Evolutionary conservation across 495 filamentous ascomycete species (phyloP), one percentile per base, ranked within the genome.

Genomic region (Penicillium turbatum): DNA sequence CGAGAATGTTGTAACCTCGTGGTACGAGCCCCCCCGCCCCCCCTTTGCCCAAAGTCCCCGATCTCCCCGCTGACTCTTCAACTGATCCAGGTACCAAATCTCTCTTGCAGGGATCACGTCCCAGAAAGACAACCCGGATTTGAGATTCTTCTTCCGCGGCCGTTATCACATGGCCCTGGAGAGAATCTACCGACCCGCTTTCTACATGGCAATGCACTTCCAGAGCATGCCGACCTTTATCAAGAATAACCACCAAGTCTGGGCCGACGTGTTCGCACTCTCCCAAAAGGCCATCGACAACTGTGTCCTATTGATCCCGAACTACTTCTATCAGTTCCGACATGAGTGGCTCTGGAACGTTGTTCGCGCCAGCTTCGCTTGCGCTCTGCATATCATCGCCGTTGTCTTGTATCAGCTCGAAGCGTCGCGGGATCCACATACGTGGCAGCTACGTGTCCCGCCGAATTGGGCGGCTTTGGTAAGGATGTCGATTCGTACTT

Each of bases 301-400:
- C 40, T 66, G 61, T 36, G 57, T 53, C 35, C 30, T 47, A 5
- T 45, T 66, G 12, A 61, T 66, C 8, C 61, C 63, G 16, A 54
- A 55, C 24, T 56, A 55, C n/a, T 66, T 49, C 53, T 64, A 64
- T 21, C 55, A 66, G 6, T 63, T 61, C 32, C 63, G 63, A 19
- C 63, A 66, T 17, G 57, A 64, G 42, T 66, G 61, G 61, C 54
- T 66, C 34, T 61, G 58, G 55, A 64, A 57, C 29, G 37, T 61
- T 16, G 42, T 66, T 36, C 54, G 63, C 6, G 38, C 32, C 16
- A 59, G 52, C 6, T 66, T 66, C 35, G 40, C 51, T 7, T 54
- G 50, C 10, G 57, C 61, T 1, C 50, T 66, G 19, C 63, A 66
- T 19, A 61, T 66, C 39, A 41, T 61, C 8, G 61, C 41, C 0